Evolutionary conservation across 768 basidiomycete species (phyloP).

Genomic region (Leccinum imitatum): DNA sequence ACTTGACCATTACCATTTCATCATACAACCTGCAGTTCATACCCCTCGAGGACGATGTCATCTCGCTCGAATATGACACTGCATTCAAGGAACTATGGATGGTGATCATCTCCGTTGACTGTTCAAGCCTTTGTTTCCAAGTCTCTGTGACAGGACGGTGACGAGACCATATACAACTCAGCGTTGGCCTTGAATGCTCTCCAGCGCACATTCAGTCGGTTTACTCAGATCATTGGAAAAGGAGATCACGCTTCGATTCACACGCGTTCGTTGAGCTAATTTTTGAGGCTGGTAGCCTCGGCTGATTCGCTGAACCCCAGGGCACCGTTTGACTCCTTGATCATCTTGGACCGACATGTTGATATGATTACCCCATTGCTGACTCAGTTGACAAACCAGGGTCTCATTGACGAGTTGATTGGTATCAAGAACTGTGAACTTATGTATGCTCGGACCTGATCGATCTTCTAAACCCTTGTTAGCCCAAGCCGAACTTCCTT

Average conservation of each 20-base stretch:
- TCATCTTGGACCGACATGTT: conserved; percentile 85
- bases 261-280: not conserved
- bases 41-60: conserved; percentile 87
- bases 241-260: conserved; percentile 87
- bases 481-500: conserved; percentile 83
- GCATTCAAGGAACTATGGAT: conserved; percentile 91
- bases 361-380: conserved; percentile 96
- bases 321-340: conserved; percentile 77
- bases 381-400: conserved; percentile 96
- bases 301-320: conserved; percentile 47
- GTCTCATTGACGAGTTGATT: conserved; percentile 89
- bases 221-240: conserved; percentile 91
- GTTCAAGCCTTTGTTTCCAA: not conserved
- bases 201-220: conserved; percentile 82
- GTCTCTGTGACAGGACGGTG: conserved; percentile 67
- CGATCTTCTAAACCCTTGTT: conserved; percentile 6
- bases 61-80: conserved; percentile 84
- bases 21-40: conserved; percentile 93
- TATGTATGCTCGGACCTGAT: not conserved
- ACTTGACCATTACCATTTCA: conserved; percentile 67
- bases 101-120: conserved; percentile 40
- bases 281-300: conserved; percentile 24
- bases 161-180: conserved; percentile 90
- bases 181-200: conserved; percentile 81
- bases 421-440: conserved; percentile 84